phyloP scores from a whole-genome alignment of 441 rosid genomes.

The Kokia cookei region DNA sequence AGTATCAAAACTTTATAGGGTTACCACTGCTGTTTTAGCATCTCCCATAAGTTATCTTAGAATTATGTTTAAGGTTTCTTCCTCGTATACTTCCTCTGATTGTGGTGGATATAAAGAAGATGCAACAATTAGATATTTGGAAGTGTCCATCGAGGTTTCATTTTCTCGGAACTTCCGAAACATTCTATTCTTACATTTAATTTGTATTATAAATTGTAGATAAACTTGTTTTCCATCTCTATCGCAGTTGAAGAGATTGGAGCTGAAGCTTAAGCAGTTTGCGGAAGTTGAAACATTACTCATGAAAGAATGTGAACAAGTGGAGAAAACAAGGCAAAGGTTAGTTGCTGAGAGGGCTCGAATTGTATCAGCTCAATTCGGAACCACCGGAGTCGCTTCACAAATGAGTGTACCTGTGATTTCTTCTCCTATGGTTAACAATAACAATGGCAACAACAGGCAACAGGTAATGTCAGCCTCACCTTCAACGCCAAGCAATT shows the following conservation, averaged over 20 bases:
- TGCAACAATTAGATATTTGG: background rate
- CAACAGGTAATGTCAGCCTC: constrained; percentile 47
- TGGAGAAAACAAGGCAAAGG: background rate
- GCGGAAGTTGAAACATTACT: constrained; percentile 89
- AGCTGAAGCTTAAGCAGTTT: constrained; percentile 92
- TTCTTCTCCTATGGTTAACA: constrained; percentile 51
- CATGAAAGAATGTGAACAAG: constrained; percentile 95
- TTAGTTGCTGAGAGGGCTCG: background rate
- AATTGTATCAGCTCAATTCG: constrained; percentile 39
- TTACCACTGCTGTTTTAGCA: background rate
- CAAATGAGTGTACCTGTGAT: constrained; percentile 43
- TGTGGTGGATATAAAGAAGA: background rate
- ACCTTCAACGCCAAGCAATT: constrained; percentile 31
- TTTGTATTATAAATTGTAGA: background rate
- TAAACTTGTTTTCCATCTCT: background rate
- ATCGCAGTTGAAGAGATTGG: constrained; percentile 81
- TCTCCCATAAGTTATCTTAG: background rate
- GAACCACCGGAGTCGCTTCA: constrained; percentile 41
- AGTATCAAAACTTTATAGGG: background rate
- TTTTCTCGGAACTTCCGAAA: background rate
- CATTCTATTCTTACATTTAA: background rate
- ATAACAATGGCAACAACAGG: constrained; percentile 36
- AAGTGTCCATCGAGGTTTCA: background rate
- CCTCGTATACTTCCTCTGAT: background rate
- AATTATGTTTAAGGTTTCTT: background rate